phyloP scores from a whole-genome alignment of 768 basidiomycete genomes.

The Xerocomellus amylosporus region DNA sequence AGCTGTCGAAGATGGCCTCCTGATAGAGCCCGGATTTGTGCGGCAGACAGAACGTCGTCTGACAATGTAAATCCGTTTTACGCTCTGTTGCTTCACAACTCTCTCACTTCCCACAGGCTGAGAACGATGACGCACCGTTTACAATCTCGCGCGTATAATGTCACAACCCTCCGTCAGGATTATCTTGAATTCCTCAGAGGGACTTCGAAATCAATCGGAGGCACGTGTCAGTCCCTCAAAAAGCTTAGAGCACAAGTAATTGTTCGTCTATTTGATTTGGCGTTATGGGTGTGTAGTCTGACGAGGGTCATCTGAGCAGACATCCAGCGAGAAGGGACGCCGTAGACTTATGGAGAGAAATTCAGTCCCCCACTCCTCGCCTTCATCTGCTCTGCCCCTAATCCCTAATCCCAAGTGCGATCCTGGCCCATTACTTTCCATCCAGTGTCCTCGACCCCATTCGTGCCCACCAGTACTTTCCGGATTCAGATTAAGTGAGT shows the following conservation, averaged over 20 bases:
- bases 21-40: not conserved
- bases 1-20: conserved; percentile 5
- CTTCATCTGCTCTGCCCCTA: no score
- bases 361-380: no score
- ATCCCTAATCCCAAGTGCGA: no score
- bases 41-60: not conserved
- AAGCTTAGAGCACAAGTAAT: not conserved
- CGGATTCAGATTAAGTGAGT: no score
- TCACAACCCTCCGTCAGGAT: not conserved
- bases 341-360: no score
- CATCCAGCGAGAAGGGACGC: not conserved
- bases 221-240: not conserved
- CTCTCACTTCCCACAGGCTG: not conserved
- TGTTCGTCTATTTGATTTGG: not conserved
- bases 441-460: no score
- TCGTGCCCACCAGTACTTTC: no score
- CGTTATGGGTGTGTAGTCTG: no score
- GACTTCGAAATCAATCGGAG: not conserved
- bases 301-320: not conserved
- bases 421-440: no score
- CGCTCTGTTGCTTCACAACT: no score
- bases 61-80: not conserved
- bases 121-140: not conserved
- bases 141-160: not conserved
- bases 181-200: not conserved